Percentiles rank a stretch among this genome's conserved stretches.
Evolutionary conservation across 371 early-diverging fungal genomes (phyloP).

Genomic region (Rhizopus stolonifer): DNA sequence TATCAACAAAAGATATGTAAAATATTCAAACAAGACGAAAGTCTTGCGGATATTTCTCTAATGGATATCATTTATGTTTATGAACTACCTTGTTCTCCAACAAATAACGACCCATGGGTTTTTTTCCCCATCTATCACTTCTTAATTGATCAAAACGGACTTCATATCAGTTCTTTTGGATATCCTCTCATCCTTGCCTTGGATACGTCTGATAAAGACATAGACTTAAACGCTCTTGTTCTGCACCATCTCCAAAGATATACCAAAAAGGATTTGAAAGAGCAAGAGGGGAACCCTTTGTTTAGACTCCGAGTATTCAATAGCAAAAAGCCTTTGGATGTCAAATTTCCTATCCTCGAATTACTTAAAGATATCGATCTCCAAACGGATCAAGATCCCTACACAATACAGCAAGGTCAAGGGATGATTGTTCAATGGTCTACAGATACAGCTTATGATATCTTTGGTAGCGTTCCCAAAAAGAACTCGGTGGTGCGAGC

Average conservation of each 20-base stretch:
- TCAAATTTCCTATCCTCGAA: background rate
- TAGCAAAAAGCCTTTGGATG: background rate
- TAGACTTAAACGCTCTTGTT: slow-evolving; percentile 24
- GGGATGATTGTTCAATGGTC: slow-evolving; percentile 38
- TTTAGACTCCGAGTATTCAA: background rate
- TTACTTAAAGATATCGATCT: background rate
- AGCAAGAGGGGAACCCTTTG: slow-evolving; percentile 12
- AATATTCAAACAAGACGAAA: slow-evolving; percentile 52
- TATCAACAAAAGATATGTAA: slow-evolving; percentile 51
- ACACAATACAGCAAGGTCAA: slow-evolving; percentile 40
- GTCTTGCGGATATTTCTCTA: slow-evolving; percentile 43
- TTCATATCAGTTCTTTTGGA: slow-evolving; percentile 23
- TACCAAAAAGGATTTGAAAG: slow-evolving; percentile 24
- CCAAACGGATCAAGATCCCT: background rate
- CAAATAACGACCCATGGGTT: slow-evolving; percentile 11
- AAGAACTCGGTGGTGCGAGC: slow-evolving; percentile 5
- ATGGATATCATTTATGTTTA: slow-evolving; percentile 59
- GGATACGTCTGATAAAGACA: slow-evolving; percentile 8
- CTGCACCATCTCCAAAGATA: slow-evolving; percentile 30
- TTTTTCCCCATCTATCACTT: slow-evolving; percentile 41
- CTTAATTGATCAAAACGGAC: background rate
- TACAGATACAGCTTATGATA: slow-evolving; percentile 23
- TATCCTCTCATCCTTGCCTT: slow-evolving; percentile 34
- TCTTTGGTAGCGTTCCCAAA: slow-evolving; percentile 24
- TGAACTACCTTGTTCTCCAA: slow-evolving; percentile 44